phyloP scores from a whole-genome alignment of 257 asterid species.

The Penstemon davidsonii region DNA sequence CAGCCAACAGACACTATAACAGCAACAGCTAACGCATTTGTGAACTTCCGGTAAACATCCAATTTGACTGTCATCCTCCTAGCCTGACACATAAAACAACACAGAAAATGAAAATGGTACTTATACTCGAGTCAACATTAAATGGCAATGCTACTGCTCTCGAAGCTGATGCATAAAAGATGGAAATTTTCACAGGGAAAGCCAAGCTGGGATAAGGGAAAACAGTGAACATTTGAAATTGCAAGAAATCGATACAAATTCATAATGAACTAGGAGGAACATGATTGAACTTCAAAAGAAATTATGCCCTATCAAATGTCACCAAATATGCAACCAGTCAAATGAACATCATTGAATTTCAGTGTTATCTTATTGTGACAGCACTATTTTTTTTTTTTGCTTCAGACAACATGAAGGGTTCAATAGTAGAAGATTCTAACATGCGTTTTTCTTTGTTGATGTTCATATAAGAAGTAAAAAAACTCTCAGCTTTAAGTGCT shows the following conservation, averaged over 20 bases:
- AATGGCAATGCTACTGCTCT: conserved; percentile 4
- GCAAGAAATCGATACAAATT: neutral
- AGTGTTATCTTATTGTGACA: too few relatives aligned
- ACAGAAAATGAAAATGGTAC: conserved; percentile 16
- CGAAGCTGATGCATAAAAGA: conserved; percentile 5
- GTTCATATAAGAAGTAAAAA: neutral
- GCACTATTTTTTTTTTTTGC: neutral
- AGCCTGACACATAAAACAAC: conserved; percentile 51
- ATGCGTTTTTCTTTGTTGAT: neutral
- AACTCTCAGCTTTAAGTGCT: neutral
- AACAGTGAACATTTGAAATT: neutral
- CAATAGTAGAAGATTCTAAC: neutral
- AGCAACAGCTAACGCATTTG: conserved; percentile 85
- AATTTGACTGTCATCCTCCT: conserved; percentile 81
- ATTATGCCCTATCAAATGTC: neutral
- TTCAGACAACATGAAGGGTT: neutral
- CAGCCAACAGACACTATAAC: conserved; percentile 91
- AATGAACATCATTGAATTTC: neutral
- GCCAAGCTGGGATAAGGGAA: neutral
- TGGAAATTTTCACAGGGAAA: neutral
- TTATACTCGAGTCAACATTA: conserved; percentile 21
- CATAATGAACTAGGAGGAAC: conserved; percentile 5
- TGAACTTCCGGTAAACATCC: conserved; percentile 85
- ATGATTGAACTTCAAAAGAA: neutral
- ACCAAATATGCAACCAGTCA: neutral